A percentile compares a stretch with the other conserved stretches of the same genome.
Evolutionary conservation across 2,329 filamentous ascomycete species (phyloP).

Genomic region (Fusarium sp.): DNA sequence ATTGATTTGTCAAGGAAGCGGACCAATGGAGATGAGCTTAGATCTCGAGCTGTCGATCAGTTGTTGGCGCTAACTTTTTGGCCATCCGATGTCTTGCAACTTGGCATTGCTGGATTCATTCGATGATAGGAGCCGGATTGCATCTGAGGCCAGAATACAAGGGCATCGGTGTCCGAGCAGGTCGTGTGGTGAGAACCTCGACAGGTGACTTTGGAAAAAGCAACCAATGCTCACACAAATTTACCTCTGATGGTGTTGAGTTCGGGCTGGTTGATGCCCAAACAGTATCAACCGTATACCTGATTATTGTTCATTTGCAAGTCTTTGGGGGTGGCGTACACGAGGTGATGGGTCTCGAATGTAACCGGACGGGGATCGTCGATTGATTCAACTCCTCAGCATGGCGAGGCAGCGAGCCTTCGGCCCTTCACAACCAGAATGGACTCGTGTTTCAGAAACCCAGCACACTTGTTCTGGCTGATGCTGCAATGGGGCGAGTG

Average conservation of each 20-base stretch:
- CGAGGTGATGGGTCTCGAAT: slow-evolving; percentile 6
- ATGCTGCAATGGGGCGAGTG: not conserved
- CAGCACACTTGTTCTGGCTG: slow-evolving; percentile 7
- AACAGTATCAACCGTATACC: not conserved
- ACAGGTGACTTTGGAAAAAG: slow-evolving; percentile 15
- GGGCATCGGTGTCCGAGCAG: slow-evolving; percentile 18
- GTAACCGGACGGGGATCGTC: slow-evolving; percentile 27
- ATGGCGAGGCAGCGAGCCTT: slow-evolving; percentile 1
- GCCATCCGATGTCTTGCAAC: slow-evolving; percentile 7
- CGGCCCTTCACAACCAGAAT: slow-evolving; percentile 1
- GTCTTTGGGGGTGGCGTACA: slow-evolving; percentile 27
- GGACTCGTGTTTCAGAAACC: slow-evolving; percentile 4
- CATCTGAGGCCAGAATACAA: slow-evolving; percentile 33
- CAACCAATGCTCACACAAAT: not conserved
- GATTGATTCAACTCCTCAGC: slow-evolving; percentile 5
- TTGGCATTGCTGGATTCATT: slow-evolving; percentile 19
- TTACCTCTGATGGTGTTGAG: slow-evolving; percentile 14
- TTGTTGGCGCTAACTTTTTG: slow-evolving; percentile 40
- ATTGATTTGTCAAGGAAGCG: slow-evolving; percentile 18
- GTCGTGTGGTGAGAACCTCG: slow-evolving; percentile 10
- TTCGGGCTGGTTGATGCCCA: not conserved
- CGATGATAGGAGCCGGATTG: slow-evolving; percentile 1
- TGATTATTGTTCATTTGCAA: not conserved
- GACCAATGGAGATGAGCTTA: slow-evolving; percentile 27
- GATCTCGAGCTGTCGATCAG: slow-evolving; percentile 28